Base-by-base conservation (phyloP, 768 basidiomycete species). In the Tulasnella sp. region DNA sequence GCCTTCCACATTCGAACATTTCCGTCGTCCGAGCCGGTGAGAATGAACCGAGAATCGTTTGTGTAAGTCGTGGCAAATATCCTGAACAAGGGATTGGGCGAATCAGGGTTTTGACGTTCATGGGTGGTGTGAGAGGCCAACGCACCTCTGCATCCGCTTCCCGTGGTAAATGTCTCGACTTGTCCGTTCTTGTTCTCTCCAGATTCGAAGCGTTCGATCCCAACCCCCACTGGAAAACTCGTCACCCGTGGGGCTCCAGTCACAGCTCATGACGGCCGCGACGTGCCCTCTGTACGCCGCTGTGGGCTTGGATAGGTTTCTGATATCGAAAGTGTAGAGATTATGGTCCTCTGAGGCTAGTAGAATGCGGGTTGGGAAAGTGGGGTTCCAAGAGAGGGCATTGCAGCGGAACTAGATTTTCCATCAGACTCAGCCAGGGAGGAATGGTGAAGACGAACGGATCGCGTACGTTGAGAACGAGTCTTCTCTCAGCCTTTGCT, bases 281-380 rank as follows among this genome's bases (percentile, higher is more conserved):
- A 98, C 97, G 84, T 99, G 98, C 0, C 92, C 96, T 85, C 99
- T 99, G 89, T 97, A 99, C 38, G 99, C 94, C 81, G 97, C 94
- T 1, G 91, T 94, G 5, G 98, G 95, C 1, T 89, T 88, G 18
- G 89, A 86, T 34, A 99, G 88, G 78, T 93, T 90, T 62, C 98
- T 90, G 74, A 99, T 93, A 83, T 99, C 98, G 85, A 98, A 99
- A 0, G 98, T 98, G 85, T 99, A 99, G 36, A 99, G 88, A 83
- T 98, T 98, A 87, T 99, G 97, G 83, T 99, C 97, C 87, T 99
- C 98, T 0, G 97, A 98, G n/a, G 95, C 98, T 9, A 99, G 90
- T 10, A 99, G 90, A 52, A 98, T 86, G 4, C 92, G 88, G 0
- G 97, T 98, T 3, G 98, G 98, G 84, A 96, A 92, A 0, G 95